phyloP scores from a whole-genome alignment of 23 red algal genomes.

The Gracilaria gracilis region DNA sequence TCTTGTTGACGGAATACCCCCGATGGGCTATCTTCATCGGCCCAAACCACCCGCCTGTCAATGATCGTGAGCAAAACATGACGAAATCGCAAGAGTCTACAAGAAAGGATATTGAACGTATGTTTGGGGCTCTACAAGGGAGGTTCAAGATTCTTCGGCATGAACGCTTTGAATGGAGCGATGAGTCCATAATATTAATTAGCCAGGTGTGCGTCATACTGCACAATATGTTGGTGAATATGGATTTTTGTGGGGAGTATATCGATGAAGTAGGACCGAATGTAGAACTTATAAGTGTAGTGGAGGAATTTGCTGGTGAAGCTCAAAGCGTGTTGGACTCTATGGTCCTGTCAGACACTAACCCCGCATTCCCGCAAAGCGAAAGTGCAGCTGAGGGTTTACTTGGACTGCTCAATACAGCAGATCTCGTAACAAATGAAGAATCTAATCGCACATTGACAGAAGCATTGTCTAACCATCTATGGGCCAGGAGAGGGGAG shows the following conservation, averaged over 20 bases:
- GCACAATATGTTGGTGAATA: constrained; percentile 18
- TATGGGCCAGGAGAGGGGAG: neutral
- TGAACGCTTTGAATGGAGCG: constrained; percentile 4
- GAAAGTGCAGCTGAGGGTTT: no score
- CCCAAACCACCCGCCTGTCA: constrained; percentile 1
- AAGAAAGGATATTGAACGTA: constrained; percentile 40
- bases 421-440: neutral
- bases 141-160: constrained; percentile 8
- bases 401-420: no score
- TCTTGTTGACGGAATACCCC: constrained; percentile 41
- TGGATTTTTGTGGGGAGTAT: neutral
- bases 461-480: neutral
- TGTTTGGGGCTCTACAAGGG: constrained; percentile 39
- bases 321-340: neutral
- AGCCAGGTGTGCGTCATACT: constrained; percentile 24
- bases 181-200: neutral
- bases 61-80: neutral
- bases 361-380: neutral
- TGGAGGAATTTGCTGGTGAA: neutral
- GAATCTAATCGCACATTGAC: neutral
- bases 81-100: constrained; percentile 11
- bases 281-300: neutral
- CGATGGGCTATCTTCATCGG: constrained; percentile 39
- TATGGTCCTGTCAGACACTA: neutral
- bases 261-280: neutral